Base-by-base conservation (phyloP, 306 rosid species). In the Hippophae gyantsensis region DNA sequence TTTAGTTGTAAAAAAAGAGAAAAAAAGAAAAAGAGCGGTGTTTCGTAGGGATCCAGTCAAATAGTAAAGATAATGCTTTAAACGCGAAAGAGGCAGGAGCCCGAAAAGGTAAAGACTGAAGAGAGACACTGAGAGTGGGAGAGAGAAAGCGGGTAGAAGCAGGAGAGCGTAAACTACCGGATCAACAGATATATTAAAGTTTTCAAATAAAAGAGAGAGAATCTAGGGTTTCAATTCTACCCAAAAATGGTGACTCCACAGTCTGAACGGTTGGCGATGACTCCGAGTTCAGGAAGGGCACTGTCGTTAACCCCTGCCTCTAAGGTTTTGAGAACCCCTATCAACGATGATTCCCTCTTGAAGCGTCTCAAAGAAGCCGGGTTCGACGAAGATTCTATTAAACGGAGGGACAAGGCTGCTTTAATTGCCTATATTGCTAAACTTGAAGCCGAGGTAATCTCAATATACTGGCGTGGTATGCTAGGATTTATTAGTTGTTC, bases 331-430 rank as follows among this genome's bases (percentile, higher is more conserved):
- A 69, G 68, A 58, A 73, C 83, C 65, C 88, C 96, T 42, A 84
- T 87, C 60, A 50, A 76, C 9, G 98, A 87, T 43, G 96, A 92
- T n/a, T 63, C 84, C 75, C 83, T 92, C 77, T 87, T 96, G 96
- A 81, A 72, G 78, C 96, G 95, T 0, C 88, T 87, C 27, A 80
- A 57, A 40, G 85, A 80, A 3, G 89, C 95, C 43, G 98, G 98
- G 8, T 80, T 92, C 48, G 98, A 85, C 13, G 98, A 92, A 77
- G 96, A 87, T 52, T 78, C 96, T 4, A 83, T 87, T 60, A 74
- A 72, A 61, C 85, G 81, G 5, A 78, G 90, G 52, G 98, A 92
- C 53, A 92, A 92, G 76, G 89, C 98, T 52, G 96, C 95, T 40
- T 96, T 92, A 58, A 78, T 92, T 10, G 79, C 89, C 42, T 92